phyloP scores from a whole-genome alignment of 805 yeast species.

The Peterozyma toletana region DNA sequence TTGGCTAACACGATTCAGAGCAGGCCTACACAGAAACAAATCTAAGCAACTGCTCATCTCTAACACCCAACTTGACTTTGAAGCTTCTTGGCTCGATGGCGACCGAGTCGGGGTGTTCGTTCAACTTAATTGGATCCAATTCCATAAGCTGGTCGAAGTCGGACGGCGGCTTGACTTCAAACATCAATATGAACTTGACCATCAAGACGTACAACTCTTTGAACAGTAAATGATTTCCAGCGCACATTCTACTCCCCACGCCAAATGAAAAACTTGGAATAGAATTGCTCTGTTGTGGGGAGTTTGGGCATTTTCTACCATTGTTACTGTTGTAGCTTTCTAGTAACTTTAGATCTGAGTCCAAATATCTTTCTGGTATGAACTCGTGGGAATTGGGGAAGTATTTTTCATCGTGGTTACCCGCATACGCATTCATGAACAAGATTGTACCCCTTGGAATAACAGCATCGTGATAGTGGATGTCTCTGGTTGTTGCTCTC shows the following conservation, averaged over 20 bases:
- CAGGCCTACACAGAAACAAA: background rate
- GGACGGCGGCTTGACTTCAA: constrained; percentile 36
- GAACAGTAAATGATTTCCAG: constrained; percentile 58
- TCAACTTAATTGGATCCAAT: constrained; percentile 43
- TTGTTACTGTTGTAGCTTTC: constrained; percentile 2
- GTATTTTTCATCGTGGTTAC: constrained; percentile 49
- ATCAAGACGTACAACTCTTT: constrained; percentile 57
- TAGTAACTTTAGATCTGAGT: constrained; percentile 9
- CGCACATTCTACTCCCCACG: constrained; percentile 65
- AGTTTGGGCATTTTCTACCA: background rate
- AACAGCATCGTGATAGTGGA: constrained; percentile 28
- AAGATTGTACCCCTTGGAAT: constrained; percentile 54
- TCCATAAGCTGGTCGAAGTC: constrained; percentile 27
- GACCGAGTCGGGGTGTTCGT: constrained; percentile 47
- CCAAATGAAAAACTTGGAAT: constrained; percentile 53
- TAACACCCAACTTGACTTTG: constrained; percentile 22
- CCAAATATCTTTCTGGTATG: constrained; percentile 47
- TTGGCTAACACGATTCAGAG: too few relatives aligned
- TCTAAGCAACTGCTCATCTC: constrained; percentile 14
- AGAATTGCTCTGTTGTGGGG: constrained; percentile 8
- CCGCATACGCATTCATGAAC: constrained; percentile 64
- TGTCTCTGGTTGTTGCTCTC: constrained; percentile 45
- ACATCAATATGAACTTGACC: constrained; percentile 44
- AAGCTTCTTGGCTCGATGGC: constrained; percentile 54
- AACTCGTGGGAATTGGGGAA: constrained; percentile 40